phyloP scores from a whole-genome alignment of 1,284 basidiomycete genomes.

The Abortiporus biennis region DNA sequence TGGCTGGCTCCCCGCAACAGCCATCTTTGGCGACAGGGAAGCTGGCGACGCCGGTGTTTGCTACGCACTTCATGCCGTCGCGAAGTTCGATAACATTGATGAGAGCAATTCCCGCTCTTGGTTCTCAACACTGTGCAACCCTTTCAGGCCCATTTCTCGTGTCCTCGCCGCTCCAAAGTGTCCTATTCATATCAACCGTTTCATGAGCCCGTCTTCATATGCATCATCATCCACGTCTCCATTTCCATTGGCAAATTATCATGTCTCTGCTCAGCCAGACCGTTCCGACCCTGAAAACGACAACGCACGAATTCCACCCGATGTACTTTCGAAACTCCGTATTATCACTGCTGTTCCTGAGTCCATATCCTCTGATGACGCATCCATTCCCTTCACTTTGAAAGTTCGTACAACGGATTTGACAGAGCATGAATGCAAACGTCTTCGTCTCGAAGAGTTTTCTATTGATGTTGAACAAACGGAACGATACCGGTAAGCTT shows the following conservation, averaged over 20 bases:
- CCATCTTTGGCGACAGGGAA: conserved; percentile 38
- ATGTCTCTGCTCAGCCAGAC: conserved; percentile 32
- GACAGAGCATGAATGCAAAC: conserved; percentile 36
- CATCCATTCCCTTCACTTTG: conserved; percentile 45
- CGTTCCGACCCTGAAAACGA: conserved; percentile 4
- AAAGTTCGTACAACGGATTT: conserved; percentile 54
- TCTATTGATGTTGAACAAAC: conserved; percentile 50
- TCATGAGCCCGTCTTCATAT: conserved; percentile 13
- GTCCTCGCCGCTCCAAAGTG: conserved; percentile 12
- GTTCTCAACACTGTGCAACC: conserved; percentile 21
- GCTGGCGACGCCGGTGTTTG: conserved; percentile 40
- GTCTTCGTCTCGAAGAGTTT: conserved; percentile 50
- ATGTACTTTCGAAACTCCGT: conserved; percentile 55
- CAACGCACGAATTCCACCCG: conserved; percentile 34
- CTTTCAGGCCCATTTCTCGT: conserved; percentile 14
- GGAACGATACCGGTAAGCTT: conserved; percentile 54
- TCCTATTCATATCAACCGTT: conserved; percentile 20
- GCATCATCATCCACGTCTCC: conserved; percentile 12
- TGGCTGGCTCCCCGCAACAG: conserved; percentile 69
- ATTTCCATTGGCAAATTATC: conserved; percentile 30
- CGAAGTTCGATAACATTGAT: conserved; percentile 44
- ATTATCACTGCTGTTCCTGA: conserved; percentile 57
- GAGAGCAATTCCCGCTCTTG: conserved; percentile 37
- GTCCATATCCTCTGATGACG: conserved; percentile 39
- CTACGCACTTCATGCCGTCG: conserved; percentile 65